Evolutionary conservation across 1,284 basidiomycete genomes (phyloP).

Genomic region (Ceratobasidium theobromae): DNA sequence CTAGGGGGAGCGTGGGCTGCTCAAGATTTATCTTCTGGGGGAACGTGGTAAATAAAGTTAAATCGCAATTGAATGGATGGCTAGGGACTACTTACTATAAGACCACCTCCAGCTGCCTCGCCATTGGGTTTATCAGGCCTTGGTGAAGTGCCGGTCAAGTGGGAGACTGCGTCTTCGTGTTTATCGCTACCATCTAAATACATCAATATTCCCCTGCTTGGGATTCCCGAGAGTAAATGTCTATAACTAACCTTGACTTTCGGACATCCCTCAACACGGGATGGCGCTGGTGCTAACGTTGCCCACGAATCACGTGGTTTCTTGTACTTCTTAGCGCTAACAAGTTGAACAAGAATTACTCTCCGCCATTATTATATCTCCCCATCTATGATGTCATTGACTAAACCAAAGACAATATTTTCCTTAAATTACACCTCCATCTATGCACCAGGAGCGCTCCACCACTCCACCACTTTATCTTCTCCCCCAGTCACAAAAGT

Average conservation of each 20-base stretch:
- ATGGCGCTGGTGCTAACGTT: background rate
- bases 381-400: too few relatives aligned
- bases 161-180: background rate
- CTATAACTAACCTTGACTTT: constrained; percentile 23
- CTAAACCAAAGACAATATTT: background rate
- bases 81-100: too few relatives aligned
- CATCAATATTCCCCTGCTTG: background rate
- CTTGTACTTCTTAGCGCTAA: background rate
- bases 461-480: constrained; percentile 76
- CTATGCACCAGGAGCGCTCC: constrained; percentile 61
- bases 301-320: background rate
- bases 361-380: too few relatives aligned
- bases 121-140: background rate
- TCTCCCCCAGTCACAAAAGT: constrained; percentile 81
- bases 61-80: too few relatives aligned
- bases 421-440: background rate
- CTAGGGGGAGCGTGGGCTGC: too few relatives aligned
- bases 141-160: background rate
- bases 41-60: too few relatives aligned
- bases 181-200: background rate
- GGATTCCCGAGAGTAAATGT: too few relatives aligned
- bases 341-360: too few relatives aligned
- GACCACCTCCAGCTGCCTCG: too few relatives aligned
- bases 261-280: constrained; percentile 13
- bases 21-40: too few relatives aligned